Conservation (phyloP, 148 eudicot species). For the Fallopia convolvulus region DNA sequence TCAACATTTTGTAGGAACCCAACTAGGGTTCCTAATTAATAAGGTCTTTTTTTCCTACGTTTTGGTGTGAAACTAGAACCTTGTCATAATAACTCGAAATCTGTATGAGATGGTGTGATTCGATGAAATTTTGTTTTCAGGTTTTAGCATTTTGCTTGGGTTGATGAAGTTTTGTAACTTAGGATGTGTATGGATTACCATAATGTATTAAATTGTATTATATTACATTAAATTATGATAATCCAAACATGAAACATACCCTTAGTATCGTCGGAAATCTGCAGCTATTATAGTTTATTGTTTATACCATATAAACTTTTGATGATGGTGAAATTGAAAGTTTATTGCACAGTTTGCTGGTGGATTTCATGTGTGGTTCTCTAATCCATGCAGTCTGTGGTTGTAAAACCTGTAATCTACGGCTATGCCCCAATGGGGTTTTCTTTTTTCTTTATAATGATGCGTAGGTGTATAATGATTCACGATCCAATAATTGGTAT, state of each 20-base stretch:
- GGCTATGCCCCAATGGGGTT: too few relatives aligned
- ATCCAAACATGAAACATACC: too few relatives aligned
- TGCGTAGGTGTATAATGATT: too few relatives aligned
- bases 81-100: not conserved
- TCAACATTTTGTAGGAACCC: conserved; percentile 26
- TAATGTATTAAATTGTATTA: too few relatives aligned
- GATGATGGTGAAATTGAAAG: not conserved
- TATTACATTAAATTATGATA: too few relatives aligned
- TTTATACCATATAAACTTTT: not conserved
- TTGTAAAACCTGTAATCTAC: too few relatives aligned
- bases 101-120: not conserved
- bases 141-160: not conserved
- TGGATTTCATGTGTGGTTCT: too few relatives aligned
- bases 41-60: conserved; percentile 12
- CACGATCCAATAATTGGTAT: too few relatives aligned
- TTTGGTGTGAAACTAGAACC: not conserved
- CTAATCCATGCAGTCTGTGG: too few relatives aligned
- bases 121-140: not conserved
- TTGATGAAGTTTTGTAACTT: conserved; percentile 3
- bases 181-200: too few relatives aligned
- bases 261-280: not conserved
- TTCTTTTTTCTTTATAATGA: too few relatives aligned
- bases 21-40: conserved; percentile 21
- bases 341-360: not conserved
- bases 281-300: not conserved